Percentiles rank a stretch among this genome's conserved stretches.
Evolutionary conservation across 441 rosid species (phyloP).

Genomic region (Metrosideros polymorpha): DNA sequence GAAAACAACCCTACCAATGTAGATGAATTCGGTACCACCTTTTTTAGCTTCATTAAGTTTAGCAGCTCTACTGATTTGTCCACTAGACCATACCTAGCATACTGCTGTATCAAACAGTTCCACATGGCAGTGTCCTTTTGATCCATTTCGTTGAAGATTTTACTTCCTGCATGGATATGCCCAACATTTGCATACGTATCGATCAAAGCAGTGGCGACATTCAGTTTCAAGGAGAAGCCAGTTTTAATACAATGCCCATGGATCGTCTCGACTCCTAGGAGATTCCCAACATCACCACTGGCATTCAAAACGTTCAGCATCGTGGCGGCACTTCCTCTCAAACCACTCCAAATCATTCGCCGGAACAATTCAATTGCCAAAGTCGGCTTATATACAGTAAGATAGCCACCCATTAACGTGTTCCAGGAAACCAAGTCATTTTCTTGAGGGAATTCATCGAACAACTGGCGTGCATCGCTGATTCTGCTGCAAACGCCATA

Average conservation of each 20-base stretch:
- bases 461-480: constrained; percentile 33
- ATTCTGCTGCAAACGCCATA: constrained; percentile 25
- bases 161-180: constrained; percentile 25
- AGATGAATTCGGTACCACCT: constrained; percentile 35
- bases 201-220: constrained; percentile 41
- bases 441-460: constrained; percentile 37
- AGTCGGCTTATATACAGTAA: constrained; percentile 23
- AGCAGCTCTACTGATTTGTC: constrained; percentile 38
- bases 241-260: constrained; percentile 40
- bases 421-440: constrained; percentile 49
- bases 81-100: constrained; percentile 42
- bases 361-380: constrained; percentile 21
- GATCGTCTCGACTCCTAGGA: constrained; percentile 24
- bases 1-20: constrained; percentile 45
- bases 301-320: constrained; percentile 32
- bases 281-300: constrained; percentile 27
- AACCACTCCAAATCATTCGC: constrained; percentile 17
- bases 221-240: constrained; percentile 28
- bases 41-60: constrained; percentile 36
- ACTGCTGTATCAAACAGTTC: constrained; percentile 60
- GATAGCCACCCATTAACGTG: constrained; percentile 43
- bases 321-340: constrained; percentile 23
- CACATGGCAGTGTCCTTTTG: constrained; percentile 42
- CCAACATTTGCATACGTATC: constrained; percentile 40
- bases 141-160: constrained; percentile 25